Evolutionary conservation across 2,329 filamentous ascomycete species (phyloP).

Genomic region (Phialophora macrospora): DNA sequence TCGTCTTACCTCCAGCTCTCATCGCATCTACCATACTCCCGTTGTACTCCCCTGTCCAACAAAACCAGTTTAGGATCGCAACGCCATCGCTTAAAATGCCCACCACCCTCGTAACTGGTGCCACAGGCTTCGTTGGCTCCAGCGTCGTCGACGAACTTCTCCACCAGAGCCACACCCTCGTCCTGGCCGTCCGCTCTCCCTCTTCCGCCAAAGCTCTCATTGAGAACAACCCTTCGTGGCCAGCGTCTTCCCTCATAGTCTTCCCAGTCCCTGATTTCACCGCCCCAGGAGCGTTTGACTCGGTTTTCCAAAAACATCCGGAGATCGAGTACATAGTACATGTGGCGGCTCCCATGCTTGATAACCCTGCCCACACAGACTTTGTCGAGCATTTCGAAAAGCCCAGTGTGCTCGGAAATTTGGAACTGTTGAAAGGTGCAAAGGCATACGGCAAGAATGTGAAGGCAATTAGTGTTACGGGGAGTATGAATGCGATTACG

Average conservation of each 20-base stretch:
- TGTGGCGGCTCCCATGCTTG: conserved; percentile 74
- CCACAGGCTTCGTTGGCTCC: conserved; percentile 82
- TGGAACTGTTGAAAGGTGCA: conserved; percentile 22
- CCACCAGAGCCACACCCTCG: conserved; percentile 63
- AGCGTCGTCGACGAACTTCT: conserved; percentile 77
- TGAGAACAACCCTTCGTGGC: conserved; percentile 55
- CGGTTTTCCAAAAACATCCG: conserved; percentile 63
- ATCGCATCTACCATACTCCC: background rate
- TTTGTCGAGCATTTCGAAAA: conserved; percentile 32
- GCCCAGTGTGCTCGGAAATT: conserved; percentile 29
- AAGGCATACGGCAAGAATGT: conserved; percentile 30
- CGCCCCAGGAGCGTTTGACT: conserved; percentile 69
- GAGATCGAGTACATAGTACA: conserved; percentile 75
- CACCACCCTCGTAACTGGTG: conserved; percentile 77
- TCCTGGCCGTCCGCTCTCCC: conserved; percentile 65
- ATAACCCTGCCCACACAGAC: conserved; percentile 53
- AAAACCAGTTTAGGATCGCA: no score
- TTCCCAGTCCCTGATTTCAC: conserved; percentile 74
- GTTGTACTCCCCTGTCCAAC: background rate
- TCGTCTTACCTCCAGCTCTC: background rate
- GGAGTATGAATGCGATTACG: conserved; percentile 32
- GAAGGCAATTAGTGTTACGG: conserved; percentile 31
- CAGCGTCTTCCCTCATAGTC: conserved; percentile 64
- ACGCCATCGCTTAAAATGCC: conserved; percentile 19
- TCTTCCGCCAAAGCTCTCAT: conserved; percentile 66